Conservation (phyloP, 495 filamentous ascomycete genomes). For the Cercophora samala region DNA sequence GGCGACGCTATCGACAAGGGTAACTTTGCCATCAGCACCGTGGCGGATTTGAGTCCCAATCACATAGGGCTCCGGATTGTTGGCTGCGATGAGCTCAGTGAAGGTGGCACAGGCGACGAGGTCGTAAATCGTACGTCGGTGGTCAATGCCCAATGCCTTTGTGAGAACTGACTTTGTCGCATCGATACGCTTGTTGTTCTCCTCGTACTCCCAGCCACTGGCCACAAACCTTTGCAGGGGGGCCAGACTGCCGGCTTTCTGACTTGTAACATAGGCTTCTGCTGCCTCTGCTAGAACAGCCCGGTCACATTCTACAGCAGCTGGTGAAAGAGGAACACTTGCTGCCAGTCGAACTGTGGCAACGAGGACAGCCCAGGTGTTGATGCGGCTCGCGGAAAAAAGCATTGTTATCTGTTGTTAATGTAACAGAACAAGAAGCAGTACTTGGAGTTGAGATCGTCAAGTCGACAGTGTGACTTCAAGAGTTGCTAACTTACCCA, state of each 20-base stretch:
- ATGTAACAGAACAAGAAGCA: not conserved
- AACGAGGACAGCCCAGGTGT: conserved; percentile 3
- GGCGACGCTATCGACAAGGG: conserved; percentile 39
- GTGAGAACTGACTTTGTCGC: conserved; percentile 31
- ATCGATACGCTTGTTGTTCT: conserved; percentile 34
- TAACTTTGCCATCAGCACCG: conserved; percentile 25
- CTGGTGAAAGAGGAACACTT: conserved; percentile 1
- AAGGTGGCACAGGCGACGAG: conserved; percentile 35
- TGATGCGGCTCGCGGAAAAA: not conserved
- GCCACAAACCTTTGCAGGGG: conserved; percentile 17
- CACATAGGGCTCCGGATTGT: conserved; percentile 35
- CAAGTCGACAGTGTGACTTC: not conserved
- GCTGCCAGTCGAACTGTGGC: not conserved
- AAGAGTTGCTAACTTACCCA: too few relatives aligned
- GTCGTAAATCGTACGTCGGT: conserved; percentile 35
- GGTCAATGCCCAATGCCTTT: conserved; percentile 30
- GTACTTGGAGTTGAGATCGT: not conserved
- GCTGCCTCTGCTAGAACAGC: conserved; percentile 35
- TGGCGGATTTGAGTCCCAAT: conserved; percentile 44
- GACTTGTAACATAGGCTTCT: conserved; percentile 43
- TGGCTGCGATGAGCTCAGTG: conserved; percentile 39
- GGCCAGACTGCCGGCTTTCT: conserved; percentile 33
- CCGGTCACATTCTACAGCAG: conserved; percentile 21
- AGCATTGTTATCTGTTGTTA: too few relatives aligned
- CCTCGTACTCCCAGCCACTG: conserved; percentile 21